Evolutionary conservation across 345 rosid genomes (phyloP), one percentile per base, ranked within the genome.

Genomic region (Populus alba): DNA sequence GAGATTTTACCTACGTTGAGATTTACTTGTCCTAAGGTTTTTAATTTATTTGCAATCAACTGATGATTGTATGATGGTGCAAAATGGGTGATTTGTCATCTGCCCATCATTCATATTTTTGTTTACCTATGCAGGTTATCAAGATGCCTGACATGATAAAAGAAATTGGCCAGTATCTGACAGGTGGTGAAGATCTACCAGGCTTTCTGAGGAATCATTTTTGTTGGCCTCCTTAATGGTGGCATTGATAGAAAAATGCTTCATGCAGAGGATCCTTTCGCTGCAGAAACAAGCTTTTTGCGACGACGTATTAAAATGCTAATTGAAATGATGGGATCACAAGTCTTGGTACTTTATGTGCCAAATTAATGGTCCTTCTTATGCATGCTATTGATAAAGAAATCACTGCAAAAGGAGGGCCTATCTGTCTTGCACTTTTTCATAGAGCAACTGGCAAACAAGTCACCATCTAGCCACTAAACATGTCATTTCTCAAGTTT

Each of bases 341-440:
- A 90, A 70, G n/a, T n/a, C 89, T 95, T 74, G 91, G 83, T 82
- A 93, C 98, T 71, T 71, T 91, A 95, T 83, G 92, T 93, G 81
- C 99, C 98, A 33, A 95, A 85, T 82, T 95, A 76, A 88, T 95
- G 93, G 98, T 95, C 83, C 95, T 95, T 85, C 95, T 95, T 78
- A 91, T 92, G 97, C 96, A 93, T 90, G 94, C 96, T 57, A 87
- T 93, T 78, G 88, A 79, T 68, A 95, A 90, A 84, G 99, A 92
- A 92, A 81, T 84, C 90, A 77, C 94, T 95, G 71, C 98, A 93
- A 77, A 83, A 88, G 75, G 92, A 93, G 79, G 99, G 99, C 79
- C 96, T 95, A 77, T 90, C 87, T 31, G 91, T 93, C 76, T 87
- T 95, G 86, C 98, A 90, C 62, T 92, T 89, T 86, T 92, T 95